Evolutionary conservation across 78 protist species (phyloP), one percentile per base, ranked within the genome.

Genomic region (Monosiga brevicollis): DNA sequence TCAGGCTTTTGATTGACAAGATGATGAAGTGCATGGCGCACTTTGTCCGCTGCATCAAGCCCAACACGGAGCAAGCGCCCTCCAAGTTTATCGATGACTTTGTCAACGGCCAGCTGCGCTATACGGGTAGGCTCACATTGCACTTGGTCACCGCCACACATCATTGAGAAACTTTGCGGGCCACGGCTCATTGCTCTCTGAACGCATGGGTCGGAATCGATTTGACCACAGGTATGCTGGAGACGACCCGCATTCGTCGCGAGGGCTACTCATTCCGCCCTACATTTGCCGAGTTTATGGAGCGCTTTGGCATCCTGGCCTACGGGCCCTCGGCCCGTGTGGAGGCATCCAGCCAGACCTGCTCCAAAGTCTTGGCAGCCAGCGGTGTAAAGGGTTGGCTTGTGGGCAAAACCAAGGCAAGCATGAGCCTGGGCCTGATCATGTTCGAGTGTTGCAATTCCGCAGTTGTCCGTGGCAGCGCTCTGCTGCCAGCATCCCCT

Each of bases 261-360:
- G 42, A 72, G 22, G 98, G 97, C 36, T 96, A 49, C 38, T 95
- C 98, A 9, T 77, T 85, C 24, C 95, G 95, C 84, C 55, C 62
- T 73, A 24, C 76, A 26, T 89, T 80, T 82, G 86, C 77, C 36
- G 93, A 87, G 39, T 95, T 95, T 79, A 42, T 80, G 74, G 72
- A 41, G 40, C 88, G 95, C n/a, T 77, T 85, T 86, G 49, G 78
- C 24, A 1, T 74, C 39, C 23, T 74, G 6, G 62, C 62, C 6
- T 49, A 49, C 62, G 62, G 62, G 62, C 62, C 62, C 62, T 49
- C 62, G 62, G 62, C 62, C 29, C 62, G 15, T 6, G 62, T 49
- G 29, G 62, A 6, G 29, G 29, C 62, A 6, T 49, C 62, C 15
- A 15, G 29, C 6, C 29, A 49, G 62, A 49, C 62, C 29, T 49